A percentile compares a stretch with the other conserved stretches of the same genome.
Conservation (phyloP, 495 filamentous ascomycete genomes). For the Xylaria curta region DNA sequence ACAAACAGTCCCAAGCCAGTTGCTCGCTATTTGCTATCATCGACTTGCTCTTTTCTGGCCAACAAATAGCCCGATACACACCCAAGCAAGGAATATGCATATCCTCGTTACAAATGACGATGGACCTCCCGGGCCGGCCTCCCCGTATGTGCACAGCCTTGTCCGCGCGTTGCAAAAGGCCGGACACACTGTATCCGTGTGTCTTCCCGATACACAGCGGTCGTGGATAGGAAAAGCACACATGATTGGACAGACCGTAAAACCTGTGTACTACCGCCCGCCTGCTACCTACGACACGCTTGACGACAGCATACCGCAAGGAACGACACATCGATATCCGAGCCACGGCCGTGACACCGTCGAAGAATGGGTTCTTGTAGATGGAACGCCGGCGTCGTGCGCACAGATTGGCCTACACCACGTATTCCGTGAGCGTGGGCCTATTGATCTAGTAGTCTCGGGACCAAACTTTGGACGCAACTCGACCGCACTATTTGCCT, state of each 20-base stretch:
- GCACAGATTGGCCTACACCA: conserved; percentile 89
- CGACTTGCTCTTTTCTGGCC: not conserved
- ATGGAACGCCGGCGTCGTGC: conserved; percentile 86
- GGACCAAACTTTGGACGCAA: conserved; percentile 97
- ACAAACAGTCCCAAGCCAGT: not conserved
- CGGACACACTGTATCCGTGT: conserved; percentile 85
- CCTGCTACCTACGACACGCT: conserved; percentile 58
- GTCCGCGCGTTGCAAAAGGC: conserved; percentile 75
- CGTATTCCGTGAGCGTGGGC: conserved; percentile 79
- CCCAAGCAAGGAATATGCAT: conserved; percentile 41
- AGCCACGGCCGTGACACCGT: conserved; percentile 49
- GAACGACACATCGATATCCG: conserved; percentile 49
- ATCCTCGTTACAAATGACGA: conserved; percentile 79
- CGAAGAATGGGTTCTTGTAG: conserved; percentile 93
- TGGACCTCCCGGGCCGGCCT: conserved; percentile 90
- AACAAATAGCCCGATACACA: not conserved
- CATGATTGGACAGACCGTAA: conserved; percentile 82
- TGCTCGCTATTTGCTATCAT: conserved; percentile 5
- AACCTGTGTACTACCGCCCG: conserved; percentile 85
- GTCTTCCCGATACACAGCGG: conserved; percentile 88
- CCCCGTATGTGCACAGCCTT: conserved; percentile 90
- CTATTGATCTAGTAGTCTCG: conserved; percentile 83
- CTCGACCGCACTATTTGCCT: conserved; percentile 87
- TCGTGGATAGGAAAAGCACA: conserved; percentile 99
- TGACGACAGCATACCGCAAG: conserved; percentile 36